Evolutionary conservation across 441 rosid species (phyloP).

Genomic region (Adansonia madagascariensis): DNA sequence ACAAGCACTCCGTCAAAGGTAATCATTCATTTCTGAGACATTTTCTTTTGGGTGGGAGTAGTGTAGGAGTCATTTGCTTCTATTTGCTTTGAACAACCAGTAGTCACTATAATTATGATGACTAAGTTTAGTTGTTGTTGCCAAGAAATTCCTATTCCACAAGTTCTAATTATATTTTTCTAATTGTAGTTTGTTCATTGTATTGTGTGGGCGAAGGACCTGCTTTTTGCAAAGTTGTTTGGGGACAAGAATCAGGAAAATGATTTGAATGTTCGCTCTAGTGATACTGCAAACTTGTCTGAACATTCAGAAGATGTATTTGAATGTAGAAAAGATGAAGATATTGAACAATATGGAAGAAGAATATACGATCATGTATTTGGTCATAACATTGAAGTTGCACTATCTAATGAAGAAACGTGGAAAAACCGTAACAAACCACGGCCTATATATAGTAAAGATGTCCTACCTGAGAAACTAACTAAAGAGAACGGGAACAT

Average conservation of each 20-base stretch:
- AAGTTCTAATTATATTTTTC: constrained; percentile 26
- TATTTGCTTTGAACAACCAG: constrained; percentile 1
- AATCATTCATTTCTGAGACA: constrained; percentile 20
- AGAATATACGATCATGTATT: constrained; percentile 96
- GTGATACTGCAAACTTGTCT: constrained; percentile 62
- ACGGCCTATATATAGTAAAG: constrained; percentile 74
- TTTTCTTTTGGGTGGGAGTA: constrained; percentile 11
- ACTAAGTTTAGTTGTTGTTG: constrained; percentile 5
- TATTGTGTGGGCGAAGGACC: constrained; percentile 54
- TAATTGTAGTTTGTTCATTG: constrained; percentile 92
- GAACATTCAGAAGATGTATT: constrained; percentile 72
- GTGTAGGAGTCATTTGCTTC: constrained; percentile 3
- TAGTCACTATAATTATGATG: background rate
- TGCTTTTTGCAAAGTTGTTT: constrained; percentile 89
- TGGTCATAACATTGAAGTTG: constrained; percentile 89
- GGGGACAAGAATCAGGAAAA: constrained; percentile 95
- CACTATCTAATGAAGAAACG: constrained; percentile 91
- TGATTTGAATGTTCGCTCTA: constrained; percentile 90
- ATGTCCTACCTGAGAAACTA: constrained; percentile 55
- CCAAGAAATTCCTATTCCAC: constrained; percentile 7
- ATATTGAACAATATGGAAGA: constrained; percentile 77
- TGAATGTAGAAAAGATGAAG: constrained; percentile 69
- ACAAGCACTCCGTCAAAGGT: constrained; percentile 99
- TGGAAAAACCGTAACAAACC: constrained; percentile 89
- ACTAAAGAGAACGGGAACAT: constrained; percentile 65